A percentile compares a stretch with the other conserved stretches of the same genome.
phyloP scores from a whole-genome alignment of 768 basidiomycete species.

The Termitomyces sp. region DNA sequence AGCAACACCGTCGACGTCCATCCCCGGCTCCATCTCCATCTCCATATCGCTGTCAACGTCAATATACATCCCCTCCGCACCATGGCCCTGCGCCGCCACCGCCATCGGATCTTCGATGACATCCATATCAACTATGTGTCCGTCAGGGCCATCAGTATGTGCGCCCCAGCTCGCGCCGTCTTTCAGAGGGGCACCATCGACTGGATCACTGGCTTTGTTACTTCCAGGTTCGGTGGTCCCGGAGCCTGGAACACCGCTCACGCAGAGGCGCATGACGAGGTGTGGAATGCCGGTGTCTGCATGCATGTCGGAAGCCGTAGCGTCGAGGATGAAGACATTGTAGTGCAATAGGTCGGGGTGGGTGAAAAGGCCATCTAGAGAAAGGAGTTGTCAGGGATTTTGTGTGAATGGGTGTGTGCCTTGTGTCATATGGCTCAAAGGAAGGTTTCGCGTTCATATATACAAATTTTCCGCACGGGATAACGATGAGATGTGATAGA shows the following conservation, averaged over 20 bases:
- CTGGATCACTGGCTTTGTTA: neutral
- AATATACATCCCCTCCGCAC: slow-evolving; percentile 5
- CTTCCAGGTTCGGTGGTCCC: neutral
- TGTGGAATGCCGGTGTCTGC: slow-evolving; percentile 30
- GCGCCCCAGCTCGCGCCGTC: slow-evolving; percentile 19
- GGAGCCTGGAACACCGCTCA: slow-evolving; percentile 30
- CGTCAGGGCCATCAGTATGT: slow-evolving; percentile 39
- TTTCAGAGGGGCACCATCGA: neutral
- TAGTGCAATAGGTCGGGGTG: slow-evolving; percentile 42
- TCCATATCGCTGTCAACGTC: slow-evolving; percentile 8
- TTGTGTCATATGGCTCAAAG: neutral
- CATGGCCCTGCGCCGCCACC: neutral
- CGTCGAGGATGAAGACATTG: slow-evolving; percentile 75
- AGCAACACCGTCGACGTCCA: slow-evolving; percentile 12
- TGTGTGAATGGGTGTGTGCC: neutral
- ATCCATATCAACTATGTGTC: slow-evolving; percentile 29
- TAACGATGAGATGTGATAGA: neutral
- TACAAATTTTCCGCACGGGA: neutral
- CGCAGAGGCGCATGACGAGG: slow-evolving; percentile 48
- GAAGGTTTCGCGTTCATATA: neutral
- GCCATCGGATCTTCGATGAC: slow-evolving; percentile 8
- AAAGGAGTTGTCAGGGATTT: neutral
- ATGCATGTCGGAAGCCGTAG: slow-evolving; percentile 29
- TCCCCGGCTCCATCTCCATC: slow-evolving; percentile 15
- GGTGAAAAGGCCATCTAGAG: neutral